Conservation (phyloP, 352 stramenopile species). For the Chrysophaeum taylorii region DNA sequence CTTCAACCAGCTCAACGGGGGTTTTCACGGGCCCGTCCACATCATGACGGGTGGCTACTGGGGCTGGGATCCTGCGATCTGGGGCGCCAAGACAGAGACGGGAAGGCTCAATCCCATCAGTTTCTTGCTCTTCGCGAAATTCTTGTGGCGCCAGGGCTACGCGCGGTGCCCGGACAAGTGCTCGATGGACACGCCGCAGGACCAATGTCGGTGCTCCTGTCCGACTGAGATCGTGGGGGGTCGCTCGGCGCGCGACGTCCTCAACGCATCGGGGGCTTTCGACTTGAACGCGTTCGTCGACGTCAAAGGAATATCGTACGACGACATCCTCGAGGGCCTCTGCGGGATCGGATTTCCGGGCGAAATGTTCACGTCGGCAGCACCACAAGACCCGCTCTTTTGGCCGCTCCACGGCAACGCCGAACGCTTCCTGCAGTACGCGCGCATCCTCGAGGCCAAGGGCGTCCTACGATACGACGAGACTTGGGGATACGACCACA, state of each 20-base stretch:
- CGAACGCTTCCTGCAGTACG: background rate
- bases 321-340: background rate
- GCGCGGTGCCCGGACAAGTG: background rate
- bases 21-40: background rate
- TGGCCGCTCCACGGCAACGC: background rate
- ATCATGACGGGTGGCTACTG: background rate
- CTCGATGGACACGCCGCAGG: background rate
- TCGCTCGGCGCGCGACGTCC: background rate
- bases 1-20: background rate
- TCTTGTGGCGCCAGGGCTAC: background rate
- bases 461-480: background rate
- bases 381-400: too few relatives aligned
- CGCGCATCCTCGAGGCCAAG: background rate
- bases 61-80: background rate
- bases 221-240: background rate
- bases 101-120: background rate
- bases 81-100: background rate
- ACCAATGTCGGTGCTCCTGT: background rate
- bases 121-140: background rate
- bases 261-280: background rate
- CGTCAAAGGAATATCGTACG: background rate
- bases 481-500: background rate
- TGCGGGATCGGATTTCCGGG: background rate
- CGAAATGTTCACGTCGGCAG: background rate
- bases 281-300: background rate